Base-by-base conservation (phyloP, 345 rosid genomes). In the Citropsis articulata region DNA sequence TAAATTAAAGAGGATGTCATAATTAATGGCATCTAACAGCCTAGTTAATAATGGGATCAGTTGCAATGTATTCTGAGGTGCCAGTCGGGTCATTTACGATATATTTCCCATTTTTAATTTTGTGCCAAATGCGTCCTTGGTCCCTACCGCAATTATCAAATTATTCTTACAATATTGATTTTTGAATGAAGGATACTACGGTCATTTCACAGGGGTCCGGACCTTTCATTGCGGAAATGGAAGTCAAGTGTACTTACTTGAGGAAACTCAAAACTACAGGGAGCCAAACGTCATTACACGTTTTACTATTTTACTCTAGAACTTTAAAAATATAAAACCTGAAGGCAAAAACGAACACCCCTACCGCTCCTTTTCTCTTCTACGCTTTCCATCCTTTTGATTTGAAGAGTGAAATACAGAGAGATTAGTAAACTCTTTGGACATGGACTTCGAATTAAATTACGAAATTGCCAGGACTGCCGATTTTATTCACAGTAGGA, bases 391-490 rank as follows among this genome's bases (percentile, higher is more conserved):
- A 24, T 33, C 12, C 10, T 69, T 27, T 7, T 14, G 12, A 55
- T 25, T 7, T 24, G 12, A 53, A 30, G 10, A 28, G 36, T 28
- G 60, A 16, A 19, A 14, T 65, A 24, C 53, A 45, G 69, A 31
- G 69, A 33, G 10, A 65, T 33, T 19, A n/a, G 25, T 62, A 2
- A 0, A 36, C 4, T 18, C 5, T 31, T 18, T 18, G 48, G 84
- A 74, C 35, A 86, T 89, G 92, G 95, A 90, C 53, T 80, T 93
- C 22, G 91, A 91, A 61, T 81, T 84, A 21, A 82, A 66, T 57
- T 89, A 87, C 81, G 98, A 95, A 56, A 89, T 92, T 50, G 75
- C 73, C 40, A 88, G 82, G 22, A 89, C 98, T 2, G 91, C 86
- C n/a, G 90, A 87, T 84, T 93, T 91, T 89, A 93, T 93, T 61